Percentiles rank a stretch among this genome's conserved stretches.
These are phyloP conservation scores for Polysphondylium violaceum DNA, from an alignment of 78 protist genomes.

Conservation along the genomic window DNA sequence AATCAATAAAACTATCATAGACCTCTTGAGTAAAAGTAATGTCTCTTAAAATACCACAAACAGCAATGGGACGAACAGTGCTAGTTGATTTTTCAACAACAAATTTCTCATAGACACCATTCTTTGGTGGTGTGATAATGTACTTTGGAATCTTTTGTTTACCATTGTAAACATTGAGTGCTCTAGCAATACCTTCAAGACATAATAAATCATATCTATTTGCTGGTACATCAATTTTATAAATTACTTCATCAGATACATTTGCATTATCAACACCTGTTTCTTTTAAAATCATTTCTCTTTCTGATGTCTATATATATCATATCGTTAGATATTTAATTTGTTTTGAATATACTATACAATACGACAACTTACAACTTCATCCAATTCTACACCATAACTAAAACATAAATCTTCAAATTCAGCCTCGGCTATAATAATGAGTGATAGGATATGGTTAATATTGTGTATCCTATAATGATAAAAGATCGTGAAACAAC, in stretches of 20 bases:
- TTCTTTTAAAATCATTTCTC: constrained; percentile 74
- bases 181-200: constrained; percentile 96
- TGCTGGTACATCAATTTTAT: constrained; percentile 98
- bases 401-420: constrained; percentile 96
- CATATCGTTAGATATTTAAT: constrained; percentile 49
- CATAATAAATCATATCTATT: constrained; percentile 98
- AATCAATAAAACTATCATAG: constrained; percentile 97
- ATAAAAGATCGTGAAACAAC: background rate
- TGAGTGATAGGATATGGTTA: background rate
- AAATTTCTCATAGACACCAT: constrained; percentile 17
- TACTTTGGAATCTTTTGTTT: constrained; percentile 73
- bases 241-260: constrained; percentile 86
- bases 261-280: constrained; percentile 45
- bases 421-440: constrained; percentile 71
- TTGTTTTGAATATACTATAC: background rate
- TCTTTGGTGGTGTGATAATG: constrained; percentile 31
- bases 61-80: constrained; percentile 96
- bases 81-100: constrained; percentile 14
- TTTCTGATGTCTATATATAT: constrained; percentile 62
- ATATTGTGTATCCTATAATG: background rate
- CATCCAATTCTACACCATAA: constrained; percentile 99
- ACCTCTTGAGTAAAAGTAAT: constrained; percentile 85
- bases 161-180: constrained; percentile 89
- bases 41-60: constrained; percentile 96
- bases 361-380: constrained; percentile 61